Conservation (phyloP, 352 stramenopile genomes). For the Phytophthora pinifolia region DNA sequence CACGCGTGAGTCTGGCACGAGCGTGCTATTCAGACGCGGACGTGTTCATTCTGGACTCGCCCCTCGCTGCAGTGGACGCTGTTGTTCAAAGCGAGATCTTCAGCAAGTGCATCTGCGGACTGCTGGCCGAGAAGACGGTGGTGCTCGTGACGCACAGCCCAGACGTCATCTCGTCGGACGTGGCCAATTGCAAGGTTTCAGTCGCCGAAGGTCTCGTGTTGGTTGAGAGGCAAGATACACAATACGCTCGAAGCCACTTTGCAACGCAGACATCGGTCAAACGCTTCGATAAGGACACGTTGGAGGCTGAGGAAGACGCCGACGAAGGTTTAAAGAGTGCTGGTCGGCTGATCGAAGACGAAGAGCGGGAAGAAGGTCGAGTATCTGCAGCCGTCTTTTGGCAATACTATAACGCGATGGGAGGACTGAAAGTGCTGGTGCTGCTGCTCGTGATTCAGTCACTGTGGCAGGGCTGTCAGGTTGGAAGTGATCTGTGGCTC, state of each 20-base stretch:
- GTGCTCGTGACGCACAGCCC: constrained; percentile 92
- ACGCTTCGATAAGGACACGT: background rate
- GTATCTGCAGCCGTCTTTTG: constrained; percentile 40
- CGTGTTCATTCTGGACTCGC: constrained; percentile 92
- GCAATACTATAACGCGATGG: constrained; percentile 40
- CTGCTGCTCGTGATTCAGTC: constrained; percentile 16
- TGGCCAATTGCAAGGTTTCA: constrained; percentile 15
- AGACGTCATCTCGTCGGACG: constrained; percentile 40
- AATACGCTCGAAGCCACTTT: constrained; percentile 3
- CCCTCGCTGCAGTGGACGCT: constrained; percentile 90
- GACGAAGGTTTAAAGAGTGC: constrained; percentile 2
- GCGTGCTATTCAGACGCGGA: constrained; percentile 56
- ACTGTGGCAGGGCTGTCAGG: constrained; percentile 34
- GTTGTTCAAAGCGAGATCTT: constrained; percentile 93
- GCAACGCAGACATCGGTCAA: background rate
- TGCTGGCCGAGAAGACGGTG: constrained; percentile 55
- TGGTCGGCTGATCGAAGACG: constrained; percentile 37
- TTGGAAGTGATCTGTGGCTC: constrained; percentile 33
- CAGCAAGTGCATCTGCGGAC: constrained; percentile 29
- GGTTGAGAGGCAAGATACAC: background rate
- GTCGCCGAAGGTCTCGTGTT: constrained; percentile 16
- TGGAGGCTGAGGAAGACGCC: background rate
- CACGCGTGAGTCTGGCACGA: constrained; percentile 58
- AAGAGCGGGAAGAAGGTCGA: constrained; percentile 36
- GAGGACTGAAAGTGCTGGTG: constrained; percentile 24